These are phyloP conservation scores for Cystobasidiaceae sp. DNA, from an alignment of 1,284 basidiomycete genomes.

Conservation along the genomic window DNA sequence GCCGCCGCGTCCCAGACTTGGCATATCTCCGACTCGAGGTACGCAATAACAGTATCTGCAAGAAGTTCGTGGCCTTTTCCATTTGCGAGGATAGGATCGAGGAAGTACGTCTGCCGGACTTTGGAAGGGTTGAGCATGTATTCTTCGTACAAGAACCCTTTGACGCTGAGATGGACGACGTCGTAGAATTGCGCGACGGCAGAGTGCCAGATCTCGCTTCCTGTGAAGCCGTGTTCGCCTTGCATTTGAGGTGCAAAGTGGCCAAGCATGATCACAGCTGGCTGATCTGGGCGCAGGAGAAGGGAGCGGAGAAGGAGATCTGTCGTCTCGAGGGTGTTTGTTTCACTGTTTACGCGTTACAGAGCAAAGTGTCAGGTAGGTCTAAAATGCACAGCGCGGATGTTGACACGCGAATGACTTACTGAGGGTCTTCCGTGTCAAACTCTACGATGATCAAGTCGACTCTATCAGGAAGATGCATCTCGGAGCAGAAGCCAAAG, in stretches of 20 bases:
- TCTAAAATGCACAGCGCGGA: no score
- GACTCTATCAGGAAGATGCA: conserved; percentile 84
- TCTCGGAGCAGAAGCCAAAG: conserved; percentile 82
- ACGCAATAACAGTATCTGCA: conserved; percentile 75
- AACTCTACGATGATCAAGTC: conserved; percentile 91
- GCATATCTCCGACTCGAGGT: conserved; percentile 81
- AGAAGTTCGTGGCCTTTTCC: conserved; percentile 72
- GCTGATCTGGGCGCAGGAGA: conserved; percentile 76
- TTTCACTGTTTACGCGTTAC: no score
- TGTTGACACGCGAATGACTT: no score
- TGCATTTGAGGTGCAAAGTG: conserved; percentile 84
- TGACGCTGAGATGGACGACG: conserved; percentile 79
- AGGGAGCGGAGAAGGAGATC: conserved; percentile 85
- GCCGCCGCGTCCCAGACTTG: conserved; percentile 69
- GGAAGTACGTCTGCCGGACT: conserved; percentile 63
- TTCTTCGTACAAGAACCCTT: conserved; percentile 70
- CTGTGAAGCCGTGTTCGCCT: conserved; percentile 69
- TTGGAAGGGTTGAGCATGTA: conserved; percentile 71
- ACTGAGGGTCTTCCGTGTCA: conserved; percentile 80
- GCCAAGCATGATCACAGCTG: conserved; percentile 82
- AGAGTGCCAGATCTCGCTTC: conserved; percentile 79
- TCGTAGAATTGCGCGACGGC: conserved; percentile 92
- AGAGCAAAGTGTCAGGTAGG: no score
- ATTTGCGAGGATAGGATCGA: conserved; percentile 77
- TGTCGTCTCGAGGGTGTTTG: conserved; percentile 70